Evolutionary conservation across 2,329 filamentous ascomycete species (phyloP), one percentile per base, ranked within the genome.

Genomic region (Neonectria neomacrospora): DNA sequence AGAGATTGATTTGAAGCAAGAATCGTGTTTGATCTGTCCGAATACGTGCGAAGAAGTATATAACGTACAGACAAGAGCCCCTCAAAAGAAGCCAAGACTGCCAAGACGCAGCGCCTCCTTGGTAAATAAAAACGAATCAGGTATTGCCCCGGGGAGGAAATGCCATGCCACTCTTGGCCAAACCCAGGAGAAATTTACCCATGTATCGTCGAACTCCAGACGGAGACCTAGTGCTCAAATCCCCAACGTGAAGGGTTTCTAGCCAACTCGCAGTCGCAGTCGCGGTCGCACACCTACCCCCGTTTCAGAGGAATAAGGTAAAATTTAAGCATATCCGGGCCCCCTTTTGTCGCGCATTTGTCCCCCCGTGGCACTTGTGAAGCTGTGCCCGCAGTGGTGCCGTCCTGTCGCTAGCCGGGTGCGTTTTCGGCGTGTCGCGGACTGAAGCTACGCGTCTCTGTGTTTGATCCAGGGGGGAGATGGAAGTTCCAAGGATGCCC

Each of bases 321-420:
- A 71, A 66, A 71, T 71, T 71, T 71, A 71, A 71, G 69, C 69
- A 71, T 71, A 71, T 66, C 69, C 69, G 69, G 67, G 62, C n/a
- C 14, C 34, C 23, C 6, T 26, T 47, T 47, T 16, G 22, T 8
- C 16, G 18, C 42, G 42, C 42, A 45, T 47, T 28, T 23, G n/a
- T n/a, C 30, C n/a, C 44, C 23, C 44, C 23, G 44, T 53, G 42
- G 32, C 32, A 26, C 26, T 37, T 20, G 23, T 5, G 18, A 20
- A 41, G 28, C 6, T 53, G 51, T 30, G 48, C 18, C 32, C 26
- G 28, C 44, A 8, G 50, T 39, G 18, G 37, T 44, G n/a, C 23
- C 52, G 34, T 6, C 16, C 32, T 32, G 14, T 18, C 28, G 45
- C 23, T 54, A 16, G 34, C 22, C 18, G 52, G n/a, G n/a, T n/a